These are phyloP conservation scores for Cyberlindnera veronae DNA, from an alignment of 805 yeast species.

Conservation along the genomic window DNA sequence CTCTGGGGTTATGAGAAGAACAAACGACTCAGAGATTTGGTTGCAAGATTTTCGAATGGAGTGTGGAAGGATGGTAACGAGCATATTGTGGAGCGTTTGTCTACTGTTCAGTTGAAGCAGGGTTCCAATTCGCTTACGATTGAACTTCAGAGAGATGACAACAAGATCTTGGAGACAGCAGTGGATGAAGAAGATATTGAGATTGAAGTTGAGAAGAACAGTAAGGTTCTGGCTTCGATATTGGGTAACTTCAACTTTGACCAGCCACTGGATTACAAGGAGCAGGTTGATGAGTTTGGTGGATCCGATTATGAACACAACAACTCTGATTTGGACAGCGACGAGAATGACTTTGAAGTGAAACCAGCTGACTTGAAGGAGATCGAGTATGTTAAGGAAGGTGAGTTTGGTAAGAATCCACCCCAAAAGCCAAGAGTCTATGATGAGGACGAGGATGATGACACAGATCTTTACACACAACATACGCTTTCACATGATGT, in stretches of 20 bases:
- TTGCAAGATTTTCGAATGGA: constrained; percentile 56
- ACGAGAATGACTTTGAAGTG: constrained; percentile 31
- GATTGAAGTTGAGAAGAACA: constrained; percentile 43
- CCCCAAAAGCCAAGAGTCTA: constrained; percentile 16
- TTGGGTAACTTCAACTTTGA: constrained; percentile 50
- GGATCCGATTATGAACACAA: constrained; percentile 46
- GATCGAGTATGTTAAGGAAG: constrained; percentile 29
- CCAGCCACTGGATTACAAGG: constrained; percentile 42
- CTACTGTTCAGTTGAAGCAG: constrained; percentile 17
- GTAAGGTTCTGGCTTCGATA: constrained; percentile 44
- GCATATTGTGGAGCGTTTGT: constrained; percentile 66
- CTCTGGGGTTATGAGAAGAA: constrained; percentile 89
- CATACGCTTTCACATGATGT: constrained; percentile 4
- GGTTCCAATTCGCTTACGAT: constrained; percentile 15
- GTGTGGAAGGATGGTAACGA: constrained; percentile 79
- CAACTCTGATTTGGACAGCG: constrained; percentile 33
- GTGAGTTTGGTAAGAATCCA: constrained; percentile 22
- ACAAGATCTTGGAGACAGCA: constrained; percentile 19
- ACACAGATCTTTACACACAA: constrained; percentile 6
- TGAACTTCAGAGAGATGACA: constrained; percentile 16
- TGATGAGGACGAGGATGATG: constrained; percentile 20
- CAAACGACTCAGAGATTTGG: constrained; percentile 57
- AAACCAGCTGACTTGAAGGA: constrained; percentile 14
- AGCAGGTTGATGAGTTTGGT: constrained; percentile 38
- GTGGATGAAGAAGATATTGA: constrained; percentile 35